Conservation (phyloP, 2,329 filamentous ascomycete genomes). For the Claviceps sorghi region DNA sequence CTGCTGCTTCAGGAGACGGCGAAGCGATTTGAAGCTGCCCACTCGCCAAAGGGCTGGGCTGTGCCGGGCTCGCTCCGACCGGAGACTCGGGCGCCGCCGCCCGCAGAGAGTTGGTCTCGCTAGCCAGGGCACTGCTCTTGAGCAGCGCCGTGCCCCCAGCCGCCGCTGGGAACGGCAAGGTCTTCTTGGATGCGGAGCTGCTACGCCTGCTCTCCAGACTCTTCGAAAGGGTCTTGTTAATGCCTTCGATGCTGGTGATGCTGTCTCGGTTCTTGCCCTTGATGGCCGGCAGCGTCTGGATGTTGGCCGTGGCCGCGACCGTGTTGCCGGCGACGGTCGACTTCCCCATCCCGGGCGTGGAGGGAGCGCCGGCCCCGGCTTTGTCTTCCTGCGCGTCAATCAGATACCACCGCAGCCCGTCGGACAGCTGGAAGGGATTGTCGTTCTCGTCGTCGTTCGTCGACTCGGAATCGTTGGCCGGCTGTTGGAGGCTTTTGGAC, state of each 20-base stretch:
- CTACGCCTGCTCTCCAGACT: conserved; percentile 84
- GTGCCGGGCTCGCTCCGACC: conserved; percentile 25
- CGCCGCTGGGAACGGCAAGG: conserved; percentile 36
- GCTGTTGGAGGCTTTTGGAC: conserved; percentile 53
- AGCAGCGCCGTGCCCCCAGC: conserved; percentile 25
- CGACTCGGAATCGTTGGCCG: conserved; percentile 33
- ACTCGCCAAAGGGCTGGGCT: conserved; percentile 15
- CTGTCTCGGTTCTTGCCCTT: conserved; percentile 27
- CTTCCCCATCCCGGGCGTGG: conserved; percentile 84
- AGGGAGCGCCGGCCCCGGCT: conserved; percentile 70
- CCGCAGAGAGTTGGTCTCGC: conserved; percentile 44
- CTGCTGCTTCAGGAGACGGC: conserved; percentile 7
- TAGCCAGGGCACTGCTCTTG: conserved; percentile 38
- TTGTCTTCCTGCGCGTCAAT: conserved; percentile 92
- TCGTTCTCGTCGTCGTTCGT: conserved; percentile 62
- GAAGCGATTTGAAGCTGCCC: conserved; percentile 9
- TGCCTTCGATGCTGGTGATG: conserved; percentile 50
- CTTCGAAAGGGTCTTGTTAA: conserved; percentile 67
- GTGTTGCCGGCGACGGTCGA: conserved; percentile 79
- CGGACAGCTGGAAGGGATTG: conserved; percentile 91
- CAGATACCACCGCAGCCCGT: conserved; percentile 90
- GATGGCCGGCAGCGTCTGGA: conserved; percentile 34
- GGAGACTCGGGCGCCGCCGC: conserved; percentile 31
- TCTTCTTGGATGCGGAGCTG: conserved; percentile 73
- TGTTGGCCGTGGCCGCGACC: conserved; percentile 71